Evolutionary conservation across 352 stramenopile species (phyloP).

Genomic region (Globisporangium megalacanthum): DNA sequence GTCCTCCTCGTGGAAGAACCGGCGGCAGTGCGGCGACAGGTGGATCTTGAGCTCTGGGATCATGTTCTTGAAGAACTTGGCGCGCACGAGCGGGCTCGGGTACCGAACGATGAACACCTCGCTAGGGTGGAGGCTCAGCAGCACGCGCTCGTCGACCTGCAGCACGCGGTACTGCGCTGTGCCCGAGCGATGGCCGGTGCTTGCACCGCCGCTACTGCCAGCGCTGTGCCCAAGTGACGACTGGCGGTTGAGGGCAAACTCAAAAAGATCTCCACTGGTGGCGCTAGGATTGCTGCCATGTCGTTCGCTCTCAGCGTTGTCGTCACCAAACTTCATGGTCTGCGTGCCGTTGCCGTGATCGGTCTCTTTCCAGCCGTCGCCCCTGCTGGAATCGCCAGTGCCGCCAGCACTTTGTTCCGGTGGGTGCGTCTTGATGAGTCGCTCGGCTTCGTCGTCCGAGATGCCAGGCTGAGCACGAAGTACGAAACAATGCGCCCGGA

Average conservation of each 20-base stretch:
- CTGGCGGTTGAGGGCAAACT: constrained; percentile 84
- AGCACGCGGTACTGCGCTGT: constrained; percentile 66
- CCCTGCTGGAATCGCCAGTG: constrained; percentile 14
- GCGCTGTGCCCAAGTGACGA: constrained; percentile 35
- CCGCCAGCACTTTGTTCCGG: constrained; percentile 21
- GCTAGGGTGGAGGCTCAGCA: constrained; percentile 63
- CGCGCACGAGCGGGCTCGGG: constrained; percentile 41
- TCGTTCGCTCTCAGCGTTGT: constrained; percentile 40
- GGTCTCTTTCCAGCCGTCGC: constrained; percentile 48
- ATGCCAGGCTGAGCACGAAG: constrained; percentile 40
- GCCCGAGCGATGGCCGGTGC: constrained; percentile 40
- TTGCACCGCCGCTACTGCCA: not conserved
- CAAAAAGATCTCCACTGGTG: constrained; percentile 53
- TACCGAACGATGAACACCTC: constrained; percentile 89
- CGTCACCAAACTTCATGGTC: constrained; percentile 72
- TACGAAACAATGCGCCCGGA: too few species aligned
- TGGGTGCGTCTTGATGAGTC: constrained; percentile 69
- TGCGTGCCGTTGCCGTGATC: constrained; percentile 62
- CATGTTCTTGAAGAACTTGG: constrained; percentile 91
- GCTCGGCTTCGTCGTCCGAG: constrained; percentile 80
- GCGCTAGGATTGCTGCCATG: constrained; percentile 9
- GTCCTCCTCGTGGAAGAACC: constrained; percentile 95
- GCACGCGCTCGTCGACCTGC: constrained; percentile 66
- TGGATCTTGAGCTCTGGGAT: constrained; percentile 91
- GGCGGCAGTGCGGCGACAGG: constrained; percentile 84